Percentiles rank a stretch among this genome's conserved stretches.
These are phyloP conservation scores for Elsinoe arachidis DNA, from an alignment of 2,329 filamentous ascomycete genomes.

Conservation along the genomic window DNA sequence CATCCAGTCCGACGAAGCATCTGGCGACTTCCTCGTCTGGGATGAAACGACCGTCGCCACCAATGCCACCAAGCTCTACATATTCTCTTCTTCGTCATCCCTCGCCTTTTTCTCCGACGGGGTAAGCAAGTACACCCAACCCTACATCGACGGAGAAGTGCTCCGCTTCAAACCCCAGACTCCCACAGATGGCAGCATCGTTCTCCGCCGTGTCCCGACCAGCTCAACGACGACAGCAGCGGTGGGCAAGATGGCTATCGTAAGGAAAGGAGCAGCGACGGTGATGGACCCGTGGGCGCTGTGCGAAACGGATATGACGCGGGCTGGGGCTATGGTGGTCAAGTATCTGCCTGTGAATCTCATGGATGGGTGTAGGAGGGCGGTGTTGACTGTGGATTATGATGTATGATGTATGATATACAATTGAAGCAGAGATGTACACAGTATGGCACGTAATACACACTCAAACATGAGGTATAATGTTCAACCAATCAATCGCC, in stretches of 20 bases:
- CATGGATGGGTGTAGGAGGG: constrained; percentile 9
- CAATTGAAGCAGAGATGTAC: no score
- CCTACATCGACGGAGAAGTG: neutral
- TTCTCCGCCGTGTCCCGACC: neutral
- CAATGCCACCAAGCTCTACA: neutral
- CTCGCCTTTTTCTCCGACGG: neutral
- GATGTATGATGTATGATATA: neutral
- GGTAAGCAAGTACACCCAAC: neutral
- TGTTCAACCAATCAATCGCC: neutral
- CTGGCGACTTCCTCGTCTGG: neutral
- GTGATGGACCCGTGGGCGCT: neutral
- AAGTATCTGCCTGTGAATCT: constrained; percentile 7
- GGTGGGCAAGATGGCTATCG: neutral
- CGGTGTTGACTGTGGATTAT: neutral
- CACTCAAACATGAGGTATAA: neutral
- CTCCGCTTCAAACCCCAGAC: neutral
- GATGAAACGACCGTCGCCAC: neutral
- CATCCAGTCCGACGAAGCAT: neutral
- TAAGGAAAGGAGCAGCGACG: neutral
- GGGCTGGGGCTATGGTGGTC: neutral
- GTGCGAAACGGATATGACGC: constrained; percentile 6
- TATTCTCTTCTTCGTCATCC: neutral
- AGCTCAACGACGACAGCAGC: neutral
- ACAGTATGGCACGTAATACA: neutral
- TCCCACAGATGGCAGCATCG: neutral